Conservation (phyloP, 1,284 basidiomycete genomes). For the Rhodotorula sp. region DNA sequence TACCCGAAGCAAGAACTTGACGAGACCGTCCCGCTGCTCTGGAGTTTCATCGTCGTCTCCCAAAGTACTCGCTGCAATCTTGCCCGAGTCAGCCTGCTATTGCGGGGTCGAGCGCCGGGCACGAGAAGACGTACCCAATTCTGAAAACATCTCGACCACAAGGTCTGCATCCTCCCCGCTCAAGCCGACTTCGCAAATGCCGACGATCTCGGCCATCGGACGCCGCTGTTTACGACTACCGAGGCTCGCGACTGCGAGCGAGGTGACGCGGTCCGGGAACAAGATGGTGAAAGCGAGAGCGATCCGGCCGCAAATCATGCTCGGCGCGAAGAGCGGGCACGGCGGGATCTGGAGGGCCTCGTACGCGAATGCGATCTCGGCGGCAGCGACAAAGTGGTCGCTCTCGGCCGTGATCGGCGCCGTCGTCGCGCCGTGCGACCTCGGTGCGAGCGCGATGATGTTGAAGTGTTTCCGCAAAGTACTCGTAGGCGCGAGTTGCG, state of each 20-base stretch:
- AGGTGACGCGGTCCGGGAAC: constrained; percentile 14
- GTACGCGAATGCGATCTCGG: constrained; percentile 26
- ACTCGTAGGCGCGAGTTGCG: background rate
- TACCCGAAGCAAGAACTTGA: constrained; percentile 10
- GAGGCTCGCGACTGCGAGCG: background rate
- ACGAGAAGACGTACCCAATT: constrained; percentile 2
- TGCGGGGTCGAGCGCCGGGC: too few species aligned
- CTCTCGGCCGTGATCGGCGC: constrained; percentile 2
- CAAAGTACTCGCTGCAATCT: background rate
- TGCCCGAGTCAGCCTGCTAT: background rate
- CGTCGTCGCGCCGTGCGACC: constrained; percentile 19
- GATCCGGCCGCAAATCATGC: constrained; percentile 11
- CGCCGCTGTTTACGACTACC: background rate
- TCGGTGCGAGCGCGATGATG: constrained; percentile 19
- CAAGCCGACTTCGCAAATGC: background rate
- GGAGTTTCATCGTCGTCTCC: background rate
- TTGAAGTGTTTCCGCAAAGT: constrained; percentile 6
- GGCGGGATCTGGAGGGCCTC: constrained; percentile 20
- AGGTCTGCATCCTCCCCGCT: background rate
- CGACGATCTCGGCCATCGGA: background rate
- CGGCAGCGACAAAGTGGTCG: constrained; percentile 17
- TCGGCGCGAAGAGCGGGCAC: constrained; percentile 10
- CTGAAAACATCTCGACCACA: constrained; percentile 8
- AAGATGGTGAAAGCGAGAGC: constrained; percentile 19
- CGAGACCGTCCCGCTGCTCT: background rate